Base-by-base conservation (phyloP, 495 filamentous ascomycete species). In the Oleoguttula mirabilis region DNA sequence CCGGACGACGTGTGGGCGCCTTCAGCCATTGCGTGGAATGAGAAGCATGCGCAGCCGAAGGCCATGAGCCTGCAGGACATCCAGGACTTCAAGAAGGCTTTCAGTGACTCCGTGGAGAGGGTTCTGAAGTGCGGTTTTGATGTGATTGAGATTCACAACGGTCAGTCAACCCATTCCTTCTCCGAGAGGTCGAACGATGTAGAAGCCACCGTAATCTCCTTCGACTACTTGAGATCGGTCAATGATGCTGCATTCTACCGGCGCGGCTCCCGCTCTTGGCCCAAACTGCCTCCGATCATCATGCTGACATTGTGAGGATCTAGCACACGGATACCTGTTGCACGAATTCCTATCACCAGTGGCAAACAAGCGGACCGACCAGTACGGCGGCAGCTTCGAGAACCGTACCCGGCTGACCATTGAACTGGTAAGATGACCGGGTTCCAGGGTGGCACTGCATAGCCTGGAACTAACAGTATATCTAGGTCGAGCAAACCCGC, bases 21-120 rank as follows among this genome's bases (percentile, higher is more conserved):
- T 5, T 69, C 62, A 39, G 69, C 67, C 1, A 64, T 77, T 39
- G 57, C 73, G 15, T 79, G 71, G 30, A 64, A 67, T 41, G 66
- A 70, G 15, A 51, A 62, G 3, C 65, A 73, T 37, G 62, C 69
- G 6, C 50, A 59, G 4, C 77, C 77, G 3, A 66, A 61, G 43
- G 75, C 58, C 1, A 68, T 81, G 66, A 76, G 62, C 11, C 55
- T 60, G 40, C 52, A 62, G 4, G 77, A 80, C 20, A 80, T 80
- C 28, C 62, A 71, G 35, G 52, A 66, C 2, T 54, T 79, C 43
- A 79, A 77, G 54, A 55, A 55, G 14, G 69, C 69, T 1, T 82
- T 67, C 60, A 69, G 66, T 5, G 65, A 63, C 10, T 66, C 71
- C 4, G 60, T 71, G 2, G 68, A 70, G 52, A 64, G 77, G 10